Evolutionary conservation across 2,329 filamentous ascomycete species (phyloP).

Genomic region (Dothiorella sarmentorum): DNA sequence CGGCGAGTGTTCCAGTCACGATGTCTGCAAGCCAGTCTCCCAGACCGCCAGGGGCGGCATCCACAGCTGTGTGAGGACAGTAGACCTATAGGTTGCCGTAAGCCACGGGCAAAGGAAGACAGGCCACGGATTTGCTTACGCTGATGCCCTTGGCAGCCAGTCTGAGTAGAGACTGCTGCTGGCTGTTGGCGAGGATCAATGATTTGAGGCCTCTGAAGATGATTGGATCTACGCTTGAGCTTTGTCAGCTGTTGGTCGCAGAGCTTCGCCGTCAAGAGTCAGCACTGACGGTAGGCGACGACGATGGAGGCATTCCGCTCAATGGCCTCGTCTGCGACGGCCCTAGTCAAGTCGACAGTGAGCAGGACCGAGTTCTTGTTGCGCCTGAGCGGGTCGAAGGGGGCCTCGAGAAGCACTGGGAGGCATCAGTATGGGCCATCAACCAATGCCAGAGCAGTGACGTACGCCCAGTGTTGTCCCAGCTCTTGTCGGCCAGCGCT

Average conservation of each 20-base stretch:
- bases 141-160: slow-evolving; percentile 84
- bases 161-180: slow-evolving; percentile 79
- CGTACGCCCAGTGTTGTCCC: slow-evolving; percentile 88
- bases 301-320: slow-evolving; percentile 71
- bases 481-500: slow-evolving; percentile 80
- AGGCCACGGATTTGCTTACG: slow-evolving; percentile 34
- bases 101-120: not conserved
- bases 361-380: slow-evolving; percentile 69
- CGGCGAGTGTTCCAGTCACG: slow-evolving; percentile 57
- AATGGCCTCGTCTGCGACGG: slow-evolving; percentile 88
- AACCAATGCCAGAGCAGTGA: not conserved
- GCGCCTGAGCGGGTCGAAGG: slow-evolving; percentile 54
- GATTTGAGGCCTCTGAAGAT: slow-evolving; percentile 93
- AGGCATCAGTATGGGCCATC: not conserved
- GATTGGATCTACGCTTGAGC: slow-evolving; percentile 69
- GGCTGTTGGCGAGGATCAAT: slow-evolving; percentile 76
- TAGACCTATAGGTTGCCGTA: slow-evolving; percentile 57
- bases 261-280: not conserved
- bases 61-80: slow-evolving; percentile 90
- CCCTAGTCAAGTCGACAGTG: slow-evolving; percentile 85
- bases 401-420: slow-evolving; percentile 65
- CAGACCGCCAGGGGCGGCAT: slow-evolving; percentile 78
- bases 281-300: slow-evolving; percentile 77
- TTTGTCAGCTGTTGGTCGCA: slow-evolving; percentile 23
- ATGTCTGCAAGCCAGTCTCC: slow-evolving; percentile 94